Evolutionary conservation across 2,329 filamentous ascomycete genomes (phyloP).

Genomic region (Hymenotorrendiella dingleyae): DNA sequence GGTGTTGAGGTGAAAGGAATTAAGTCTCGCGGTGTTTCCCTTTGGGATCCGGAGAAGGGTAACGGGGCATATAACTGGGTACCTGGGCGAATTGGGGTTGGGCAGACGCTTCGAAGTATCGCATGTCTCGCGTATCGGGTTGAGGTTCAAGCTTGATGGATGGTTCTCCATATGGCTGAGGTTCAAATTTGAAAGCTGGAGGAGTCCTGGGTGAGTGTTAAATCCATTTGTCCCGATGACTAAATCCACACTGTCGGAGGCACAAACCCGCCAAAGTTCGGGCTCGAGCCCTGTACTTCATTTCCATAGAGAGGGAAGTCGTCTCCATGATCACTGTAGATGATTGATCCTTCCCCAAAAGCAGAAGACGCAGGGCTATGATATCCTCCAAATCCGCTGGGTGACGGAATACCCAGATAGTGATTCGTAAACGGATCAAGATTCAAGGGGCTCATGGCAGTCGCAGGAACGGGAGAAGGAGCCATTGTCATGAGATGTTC

Average conservation of each 20-base stretch:
- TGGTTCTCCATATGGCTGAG: conserved; percentile 15
- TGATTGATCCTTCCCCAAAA: conserved; percentile 54
- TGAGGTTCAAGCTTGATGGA: conserved; percentile 23
- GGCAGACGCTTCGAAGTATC: conserved; percentile 2
- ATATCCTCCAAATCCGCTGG: conserved; percentile 46
- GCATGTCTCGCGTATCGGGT: conserved; percentile 16
- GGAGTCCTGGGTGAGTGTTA: conserved; percentile 31
- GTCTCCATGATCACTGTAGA: conserved; percentile 58
- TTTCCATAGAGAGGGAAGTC: conserved; percentile 32
- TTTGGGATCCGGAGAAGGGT: conserved; percentile 23
- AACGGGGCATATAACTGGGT: conserved; percentile 23
- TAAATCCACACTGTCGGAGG: conserved; percentile 33
- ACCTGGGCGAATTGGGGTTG: conserved; percentile 19
- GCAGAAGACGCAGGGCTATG: conserved; percentile 58
- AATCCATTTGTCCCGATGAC: conserved; percentile 28
- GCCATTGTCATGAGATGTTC: conserved; percentile 54
- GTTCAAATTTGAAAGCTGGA: conserved; percentile 24
- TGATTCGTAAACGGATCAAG: conserved; percentile 49
- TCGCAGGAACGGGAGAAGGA: conserved; percentile 40
- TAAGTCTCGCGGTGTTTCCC: conserved; percentile 29
- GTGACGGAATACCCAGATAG: conserved; percentile 59
- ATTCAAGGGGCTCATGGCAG: conserved; percentile 48
- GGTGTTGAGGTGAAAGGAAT: conserved; percentile 14
- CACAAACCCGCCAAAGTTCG: conserved; percentile 33
- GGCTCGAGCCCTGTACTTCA: conserved; percentile 28